Base-by-base conservation (phyloP, 441 rosid species). In the Adansonia rubrostipa region DNA sequence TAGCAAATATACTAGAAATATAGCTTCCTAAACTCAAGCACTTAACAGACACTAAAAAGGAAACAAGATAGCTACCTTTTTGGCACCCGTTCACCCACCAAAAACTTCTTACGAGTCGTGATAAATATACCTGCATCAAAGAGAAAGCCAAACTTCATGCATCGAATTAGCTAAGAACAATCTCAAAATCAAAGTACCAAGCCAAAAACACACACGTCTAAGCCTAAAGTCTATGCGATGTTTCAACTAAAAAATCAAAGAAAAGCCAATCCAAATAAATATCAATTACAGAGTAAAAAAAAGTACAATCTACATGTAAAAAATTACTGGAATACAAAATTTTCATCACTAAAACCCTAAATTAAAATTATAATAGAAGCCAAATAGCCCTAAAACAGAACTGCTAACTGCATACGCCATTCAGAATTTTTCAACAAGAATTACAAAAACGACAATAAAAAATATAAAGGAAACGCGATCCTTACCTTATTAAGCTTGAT, bases 21-120 rank as follows among this genome's bases (percentile, higher is more conserved):
- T 40, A 17, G 50, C 17, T 40, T 54, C 75, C 63, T 10, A 33
- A 15, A 17, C 60, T 24, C 61, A 28, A 50, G 22, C 2, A 51
- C 13, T 50, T 71, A 71, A 11, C 44, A 14, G 60, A 2, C 0
- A 28, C 24, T 24, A 17, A 71, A 71, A 71, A 53, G 48, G 62
- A 71, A 53, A 71, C 62, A 71, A 71, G 15, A 42, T 28, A 71
- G 9, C 22, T 70, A 70, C 47, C 45, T 33, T 71, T 51, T 51
- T 15, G 2, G 5, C 9, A 53, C 28, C 19, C 8, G 47, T n/a
- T 11, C 50, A 40, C 22, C 51, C 50, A 24, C 28, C 28, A 24
- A 24, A 24, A 24, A n/a, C 50, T 45, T 65, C 50, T 40, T 65
- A n/a, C 8, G 48, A n/a, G 7, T 65, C 5, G 51, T 40, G 67